Percentiles rank a stretch among this genome's conserved stretches.
phyloP scores from a whole-genome alignment of 2,329 filamentous ascomycete genomes.

The Neonectria sp. region DNA sequence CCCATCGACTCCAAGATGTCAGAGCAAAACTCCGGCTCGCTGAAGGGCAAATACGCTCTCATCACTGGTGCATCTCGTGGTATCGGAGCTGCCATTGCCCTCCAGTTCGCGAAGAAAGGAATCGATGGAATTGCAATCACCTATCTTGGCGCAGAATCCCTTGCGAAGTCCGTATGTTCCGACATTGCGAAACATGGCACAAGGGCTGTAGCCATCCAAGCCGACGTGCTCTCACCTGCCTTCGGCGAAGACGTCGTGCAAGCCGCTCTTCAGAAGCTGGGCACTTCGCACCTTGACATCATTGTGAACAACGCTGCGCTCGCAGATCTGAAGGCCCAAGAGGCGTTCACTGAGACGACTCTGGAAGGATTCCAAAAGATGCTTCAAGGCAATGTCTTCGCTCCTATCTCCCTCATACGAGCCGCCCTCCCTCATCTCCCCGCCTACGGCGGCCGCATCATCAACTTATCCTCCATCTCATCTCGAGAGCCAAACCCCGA shows the following conservation, averaged over 20 bases:
- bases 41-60: too few species aligned
- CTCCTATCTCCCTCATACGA: not conserved
- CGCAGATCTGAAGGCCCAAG: not conserved
- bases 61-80: too few species aligned
- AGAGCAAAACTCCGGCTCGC: too few species aligned
- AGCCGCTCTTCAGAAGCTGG: not conserved
- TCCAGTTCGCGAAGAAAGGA: slow-evolving; percentile 24
- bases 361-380: not conserved
- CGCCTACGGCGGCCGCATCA: slow-evolving; percentile 7
- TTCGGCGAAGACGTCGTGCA: slow-evolving; percentile 3
- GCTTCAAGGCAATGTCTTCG: slow-evolving; percentile 12
- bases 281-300: slow-evolving; percentile 1
- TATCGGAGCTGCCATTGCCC: too few species aligned
- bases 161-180: not conserved
- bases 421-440: not conserved
- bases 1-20: too few species aligned
- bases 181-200: not conserved
- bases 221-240: not conserved
- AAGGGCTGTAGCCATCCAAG: slow-evolving; percentile 9
- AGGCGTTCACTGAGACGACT: not conserved
- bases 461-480: slow-evolving; percentile 7
- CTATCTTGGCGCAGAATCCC: slow-evolving; percentile 3
- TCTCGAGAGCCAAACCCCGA: not conserved
- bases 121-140: slow-evolving; percentile 23
- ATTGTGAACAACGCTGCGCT: slow-evolving; percentile 16